A percentile compares a stretch with the other conserved stretches of the same genome.
phyloP scores from a whole-genome alignment of 2,329 filamentous ascomycete genomes.

The Botrytis galanthina region DNA sequence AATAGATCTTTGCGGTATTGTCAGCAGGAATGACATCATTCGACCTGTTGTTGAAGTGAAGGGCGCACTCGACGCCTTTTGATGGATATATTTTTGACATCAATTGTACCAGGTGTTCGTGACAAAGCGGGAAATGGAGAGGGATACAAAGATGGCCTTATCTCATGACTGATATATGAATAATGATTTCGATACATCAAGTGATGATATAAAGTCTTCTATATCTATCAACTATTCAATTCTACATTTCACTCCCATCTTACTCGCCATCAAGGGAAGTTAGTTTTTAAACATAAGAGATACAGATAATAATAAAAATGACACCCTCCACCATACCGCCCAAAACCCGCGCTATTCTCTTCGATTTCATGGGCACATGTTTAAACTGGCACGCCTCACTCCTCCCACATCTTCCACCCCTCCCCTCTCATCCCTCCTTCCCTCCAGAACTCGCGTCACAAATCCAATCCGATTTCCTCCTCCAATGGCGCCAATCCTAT shows the following conservation, averaged over 20 bases:
- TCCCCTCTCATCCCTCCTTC: not conserved
- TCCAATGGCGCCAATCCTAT: not conserved
- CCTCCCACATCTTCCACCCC: not conserved
- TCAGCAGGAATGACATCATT: not conserved
- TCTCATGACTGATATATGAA: not conserved
- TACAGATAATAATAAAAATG: too few species aligned
- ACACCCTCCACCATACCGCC: fast-evolving
- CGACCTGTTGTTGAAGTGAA: not conserved
- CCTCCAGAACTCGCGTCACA: not conserved
- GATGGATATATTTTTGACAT: not conserved
- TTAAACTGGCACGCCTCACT: not conserved
- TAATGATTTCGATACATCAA: not conserved
- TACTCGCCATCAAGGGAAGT: not conserved
- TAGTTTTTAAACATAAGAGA: not conserved
- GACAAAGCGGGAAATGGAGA: not conserved
- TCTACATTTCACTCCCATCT: not conserved
- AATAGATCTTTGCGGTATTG: not conserved
- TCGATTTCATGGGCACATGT: not conserved
- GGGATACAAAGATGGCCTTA: not conserved
- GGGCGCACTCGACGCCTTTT: not conserved
- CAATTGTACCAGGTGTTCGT: not conserved
- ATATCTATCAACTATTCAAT: not conserved
- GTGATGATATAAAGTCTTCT: not conserved
- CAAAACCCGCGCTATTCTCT: not conserved
- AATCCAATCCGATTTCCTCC: not conserved